These are phyloP conservation scores for Sugiyamaella xylanicola DNA, from an alignment of 1,139 yeast species.

Conservation along the genomic window DNA sequence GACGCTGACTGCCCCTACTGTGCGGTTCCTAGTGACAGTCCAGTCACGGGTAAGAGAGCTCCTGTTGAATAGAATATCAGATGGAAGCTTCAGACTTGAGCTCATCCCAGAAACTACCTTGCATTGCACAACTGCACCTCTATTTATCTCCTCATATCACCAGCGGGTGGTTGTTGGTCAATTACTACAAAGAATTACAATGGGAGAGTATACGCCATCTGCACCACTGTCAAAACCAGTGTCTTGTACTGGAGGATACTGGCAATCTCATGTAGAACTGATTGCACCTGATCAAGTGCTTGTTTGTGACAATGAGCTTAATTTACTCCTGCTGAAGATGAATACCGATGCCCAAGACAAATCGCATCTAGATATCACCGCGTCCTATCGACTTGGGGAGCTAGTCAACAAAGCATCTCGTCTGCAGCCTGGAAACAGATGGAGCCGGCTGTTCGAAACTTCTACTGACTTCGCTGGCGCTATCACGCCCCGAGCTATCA, in stretches of 20 bases:
- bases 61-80: conserved; percentile 15
- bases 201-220: conserved; percentile 16
- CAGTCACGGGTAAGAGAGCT: conserved; percentile 10
- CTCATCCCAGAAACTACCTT: conserved; percentile 4
- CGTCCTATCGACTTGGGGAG: conserved; percentile 16
- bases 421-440: conserved; percentile 1
- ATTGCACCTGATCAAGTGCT: not conserved
- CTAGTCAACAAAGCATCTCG: conserved; percentile 13
- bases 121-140: conserved; percentile 12
- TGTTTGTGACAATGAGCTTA: conserved; percentile 13
- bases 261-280: conserved; percentile 13
- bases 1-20: conserved; percentile 14
- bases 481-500: conserved; percentile 8
- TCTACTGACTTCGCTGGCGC: not conserved
- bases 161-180: conserved; percentile 20
- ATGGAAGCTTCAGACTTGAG: conserved; percentile 17
- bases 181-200: conserved; percentile 5
- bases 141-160: conserved; percentile 14
- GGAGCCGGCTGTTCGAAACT: conserved; percentile 7
- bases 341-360: not conserved
- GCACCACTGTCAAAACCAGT: not conserved
- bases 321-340: not conserved
- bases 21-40: conserved; percentile 13
- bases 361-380: not conserved
- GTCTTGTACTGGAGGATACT: conserved; percentile 10